phyloP scores from a whole-genome alignment of 2,329 filamentous ascomycete genomes.

The Aspergillus sp. region DNA sequence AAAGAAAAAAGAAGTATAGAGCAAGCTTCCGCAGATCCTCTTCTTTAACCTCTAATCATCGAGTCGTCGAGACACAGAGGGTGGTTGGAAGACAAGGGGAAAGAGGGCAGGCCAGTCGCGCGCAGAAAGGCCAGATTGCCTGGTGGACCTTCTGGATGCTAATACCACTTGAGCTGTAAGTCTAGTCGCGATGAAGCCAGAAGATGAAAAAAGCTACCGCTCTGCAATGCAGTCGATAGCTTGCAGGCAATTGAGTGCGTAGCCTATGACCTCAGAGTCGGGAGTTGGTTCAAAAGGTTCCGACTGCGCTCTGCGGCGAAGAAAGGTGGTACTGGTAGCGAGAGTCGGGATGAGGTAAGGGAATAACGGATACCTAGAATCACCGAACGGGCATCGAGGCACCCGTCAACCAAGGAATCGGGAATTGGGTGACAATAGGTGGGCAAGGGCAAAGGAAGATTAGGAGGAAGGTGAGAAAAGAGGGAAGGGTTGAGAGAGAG shows the following conservation, averaged over 20 bases:
- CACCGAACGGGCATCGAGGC: slow-evolving; percentile 24
- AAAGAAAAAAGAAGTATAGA: slow-evolving; percentile 1
- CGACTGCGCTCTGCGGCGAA: slow-evolving; percentile 9
- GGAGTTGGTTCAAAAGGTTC: not conserved
- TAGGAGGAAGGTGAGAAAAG: not conserved
- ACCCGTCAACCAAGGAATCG: slow-evolving; percentile 14
- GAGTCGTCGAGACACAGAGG: slow-evolving; percentile 9
- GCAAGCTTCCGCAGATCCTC: slow-evolving; percentile 15
- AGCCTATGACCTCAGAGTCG: slow-evolving; percentile 4
- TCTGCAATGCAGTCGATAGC: not conserved
- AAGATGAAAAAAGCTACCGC: not conserved
- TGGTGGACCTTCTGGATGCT: slow-evolving; percentile 10
- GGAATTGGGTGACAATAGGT: slow-evolving; percentile 7
- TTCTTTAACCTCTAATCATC: slow-evolving; percentile 18
- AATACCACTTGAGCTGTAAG: slow-evolving; percentile 6
- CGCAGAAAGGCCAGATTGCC: slow-evolving; percentile 26
- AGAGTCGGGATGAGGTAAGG: slow-evolving; percentile 2
- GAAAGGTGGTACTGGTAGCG: slow-evolving; percentile 8
- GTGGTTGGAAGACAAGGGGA: slow-evolving; percentile 18
- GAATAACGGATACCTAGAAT: slow-evolving; percentile 12
- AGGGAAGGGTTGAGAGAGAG: not conserved
- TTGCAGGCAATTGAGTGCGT: not conserved
- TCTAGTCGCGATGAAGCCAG: not conserved
- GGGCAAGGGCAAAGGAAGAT: slow-evolving; percentile 1
- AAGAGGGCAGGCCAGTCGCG: slow-evolving; percentile 12